Percentiles rank a stretch among this genome's conserved stretches.
Evolutionary conservation across 352 stramenopile genomes (phyloP).

Genomic region (Phytopythium delawarense): DNA sequence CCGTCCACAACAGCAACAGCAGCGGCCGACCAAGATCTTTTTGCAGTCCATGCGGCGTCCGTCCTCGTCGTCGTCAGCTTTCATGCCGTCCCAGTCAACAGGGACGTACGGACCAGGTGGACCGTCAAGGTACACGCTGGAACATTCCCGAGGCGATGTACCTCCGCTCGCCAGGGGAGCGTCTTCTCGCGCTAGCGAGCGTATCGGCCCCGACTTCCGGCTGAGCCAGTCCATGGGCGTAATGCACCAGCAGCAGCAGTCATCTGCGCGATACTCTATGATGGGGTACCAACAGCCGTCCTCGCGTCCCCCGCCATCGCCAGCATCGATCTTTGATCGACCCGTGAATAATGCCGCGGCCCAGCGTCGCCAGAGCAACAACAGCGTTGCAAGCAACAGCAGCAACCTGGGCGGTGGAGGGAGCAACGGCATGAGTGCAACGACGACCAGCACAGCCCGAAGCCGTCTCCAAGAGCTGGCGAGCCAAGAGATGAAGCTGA

Average conservation of each 20-base stretch:
- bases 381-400: slow-evolving; percentile 10
- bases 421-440: slow-evolving; percentile 14
- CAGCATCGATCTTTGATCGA: slow-evolving; percentile 67
- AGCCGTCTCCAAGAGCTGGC: slow-evolving; percentile 26
- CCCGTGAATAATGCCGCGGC: slow-evolving; percentile 13
- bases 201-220: slow-evolving; percentile 29
- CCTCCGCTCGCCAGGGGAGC: slow-evolving; percentile 2
- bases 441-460: slow-evolving; percentile 17
- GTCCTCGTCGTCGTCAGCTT: slow-evolving; percentile 2
- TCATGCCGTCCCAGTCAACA: not conserved
- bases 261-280: slow-evolving; percentile 12
- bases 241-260: slow-evolving; percentile 1
- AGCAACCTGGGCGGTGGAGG: slow-evolving; percentile 13
- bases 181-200: slow-evolving; percentile 20
- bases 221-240: slow-evolving; percentile 24
- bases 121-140: not conserved
- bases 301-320: slow-evolving; percentile 10
- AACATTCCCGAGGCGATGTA: not conserved
- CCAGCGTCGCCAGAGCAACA: slow-evolving; percentile 10
- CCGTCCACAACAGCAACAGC: slow-evolving; percentile 4
- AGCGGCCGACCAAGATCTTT: slow-evolving; percentile 55
- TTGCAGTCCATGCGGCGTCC: slow-evolving; percentile 62
- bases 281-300: slow-evolving; percentile 21
- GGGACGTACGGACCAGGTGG: not conserved
- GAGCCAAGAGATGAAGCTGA: slow-evolving; percentile 17